phyloP scores from a whole-genome alignment of 192 early-diverging fungal species.

The Haplosporangium gracile region DNA sequence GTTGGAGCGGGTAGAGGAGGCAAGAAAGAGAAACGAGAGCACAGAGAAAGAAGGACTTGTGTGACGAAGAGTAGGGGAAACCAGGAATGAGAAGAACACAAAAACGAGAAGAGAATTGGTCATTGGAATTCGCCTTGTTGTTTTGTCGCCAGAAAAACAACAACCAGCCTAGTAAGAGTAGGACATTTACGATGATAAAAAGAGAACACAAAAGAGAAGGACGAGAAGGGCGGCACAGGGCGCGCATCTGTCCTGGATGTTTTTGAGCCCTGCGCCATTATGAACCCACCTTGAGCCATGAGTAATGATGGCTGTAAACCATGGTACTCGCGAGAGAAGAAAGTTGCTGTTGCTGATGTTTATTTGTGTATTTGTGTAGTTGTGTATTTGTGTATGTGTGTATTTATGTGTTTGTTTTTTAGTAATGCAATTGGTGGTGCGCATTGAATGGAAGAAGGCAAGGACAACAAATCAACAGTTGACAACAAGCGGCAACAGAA shows the following conservation, averaged over 20 bases:
- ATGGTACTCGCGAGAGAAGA: not conserved
- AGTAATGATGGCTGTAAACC: not conserved
- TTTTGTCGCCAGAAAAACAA: not conserved
- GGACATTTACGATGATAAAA: not conserved
- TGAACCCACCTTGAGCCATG: not conserved
- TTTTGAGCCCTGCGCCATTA: slow-evolving; percentile 4
- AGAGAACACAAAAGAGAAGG: not conserved
- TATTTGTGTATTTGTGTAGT: too few species aligned
- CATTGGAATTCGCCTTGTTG: not conserved
- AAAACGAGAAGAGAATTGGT: not conserved
- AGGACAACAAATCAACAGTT: not conserved
- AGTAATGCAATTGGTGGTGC: slow-evolving; percentile 6
- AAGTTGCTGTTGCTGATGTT: not conserved
- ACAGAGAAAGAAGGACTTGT: not conserved
- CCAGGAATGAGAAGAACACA: not conserved
- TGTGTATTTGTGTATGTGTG: not conserved
- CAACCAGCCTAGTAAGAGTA: not conserved
- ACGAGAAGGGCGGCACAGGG: not conserved
- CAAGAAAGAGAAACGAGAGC: not conserved
- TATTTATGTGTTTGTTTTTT: not conserved
- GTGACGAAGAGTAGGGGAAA: slow-evolving; percentile 2
- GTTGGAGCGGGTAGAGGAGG: not conserved
- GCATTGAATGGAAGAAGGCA: not conserved
- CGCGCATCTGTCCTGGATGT: slow-evolving; percentile 3
- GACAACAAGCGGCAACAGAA: not conserved